Evolutionary conservation across 2,329 filamentous ascomycete genomes (phyloP), one percentile per base, ranked within the genome.

Genomic region (Ascochyta rabiei): DNA sequence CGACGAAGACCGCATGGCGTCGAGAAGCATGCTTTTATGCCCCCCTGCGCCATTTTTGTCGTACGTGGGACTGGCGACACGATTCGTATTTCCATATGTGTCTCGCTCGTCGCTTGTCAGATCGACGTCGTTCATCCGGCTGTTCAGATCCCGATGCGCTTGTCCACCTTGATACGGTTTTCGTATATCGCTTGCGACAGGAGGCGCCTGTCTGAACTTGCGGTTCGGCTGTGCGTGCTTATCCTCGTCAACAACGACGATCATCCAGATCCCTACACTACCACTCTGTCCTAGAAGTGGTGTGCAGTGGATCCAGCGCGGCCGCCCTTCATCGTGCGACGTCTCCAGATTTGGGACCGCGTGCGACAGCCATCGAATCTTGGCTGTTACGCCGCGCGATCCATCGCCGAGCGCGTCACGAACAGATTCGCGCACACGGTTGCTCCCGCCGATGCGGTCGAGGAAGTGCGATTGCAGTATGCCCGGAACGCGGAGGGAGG

Each of bases 291-390:
- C 88, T 3, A 89, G 74, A 3, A 92, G 76, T 2, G 89, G 89
- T 19, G 89, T 92, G 67, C 88, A 89, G 70, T 92, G 89, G 35
- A 92, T 88, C 89, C 89, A 92, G 38, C 88, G 82, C 43, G 83
- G 81, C 16, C 87, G 81, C 0, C 88, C 89, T 46, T 84, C 79
- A 34, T 79, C 81, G 16, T 78, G 74, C 30, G 81, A 79, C 5
- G 73, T 73, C n/a, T 71, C 76, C 77, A 40, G 79, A 12, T 67
- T 52, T 6, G 63, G 41, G 1, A 69, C 61, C 3, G 71, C 67
- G 10, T 71, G 67, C 8, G 67, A 56, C 1, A 90, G 75, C 89
- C 89, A 93, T 47, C 84, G 83, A 13, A 93, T 83, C 68, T 90
- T 90, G 4, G 88, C 88, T 1, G 89, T 92, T 5, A 92, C 86